A percentile compares a stretch with the other conserved stretches of the same genome.
Conservation (phyloP, 2,329 filamentous ascomycete genomes). For the Ustulina deusta region DNA sequence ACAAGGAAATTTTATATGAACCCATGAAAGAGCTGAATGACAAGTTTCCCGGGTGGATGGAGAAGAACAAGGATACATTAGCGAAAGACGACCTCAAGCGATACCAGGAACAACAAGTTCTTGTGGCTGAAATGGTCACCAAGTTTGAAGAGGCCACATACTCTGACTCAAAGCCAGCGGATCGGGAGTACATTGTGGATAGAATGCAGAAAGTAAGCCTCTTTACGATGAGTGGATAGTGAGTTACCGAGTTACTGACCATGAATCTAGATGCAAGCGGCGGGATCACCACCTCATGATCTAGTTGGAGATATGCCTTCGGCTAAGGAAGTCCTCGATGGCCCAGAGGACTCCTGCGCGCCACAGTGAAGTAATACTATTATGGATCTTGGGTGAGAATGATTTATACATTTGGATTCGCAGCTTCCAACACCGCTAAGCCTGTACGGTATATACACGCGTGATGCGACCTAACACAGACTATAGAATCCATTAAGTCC, state of each 20-base stretch:
- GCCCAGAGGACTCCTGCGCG: conserved; percentile 71
- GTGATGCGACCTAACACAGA: conserved; percentile 35
- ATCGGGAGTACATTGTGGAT: conserved; percentile 94
- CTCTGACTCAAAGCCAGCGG: conserved; percentile 81
- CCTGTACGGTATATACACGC: conserved; percentile 42
- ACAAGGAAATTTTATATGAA: conserved; percentile 98
- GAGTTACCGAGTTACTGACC: conserved; percentile 40
- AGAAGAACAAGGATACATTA: conserved; percentile 76
- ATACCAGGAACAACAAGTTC: conserved; percentile 81
- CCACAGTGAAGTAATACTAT: conserved; percentile 62
- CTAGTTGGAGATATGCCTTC: conserved; percentile 90
- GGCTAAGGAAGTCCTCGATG: conserved; percentile 77
- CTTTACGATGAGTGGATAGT: background rate
- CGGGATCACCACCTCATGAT: conserved; percentile 89
- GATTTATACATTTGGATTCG: conserved; percentile 38
- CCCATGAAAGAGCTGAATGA: conserved; percentile 97
- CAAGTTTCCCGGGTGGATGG: conserved; percentile 92
- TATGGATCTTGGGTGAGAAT: conserved; percentile 16
- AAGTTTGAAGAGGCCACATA: conserved; percentile 89
- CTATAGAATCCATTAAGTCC: conserved; percentile 42
- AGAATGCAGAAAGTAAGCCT: conserved; percentile 91
- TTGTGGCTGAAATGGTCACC: conserved; percentile 87
- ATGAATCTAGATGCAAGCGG: conserved; percentile 86
- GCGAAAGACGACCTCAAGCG: conserved; percentile 79
- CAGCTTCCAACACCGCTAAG: conserved; percentile 20